Conservation (phyloP, 306 rosid species). For the Citrullus colocynthis region DNA sequence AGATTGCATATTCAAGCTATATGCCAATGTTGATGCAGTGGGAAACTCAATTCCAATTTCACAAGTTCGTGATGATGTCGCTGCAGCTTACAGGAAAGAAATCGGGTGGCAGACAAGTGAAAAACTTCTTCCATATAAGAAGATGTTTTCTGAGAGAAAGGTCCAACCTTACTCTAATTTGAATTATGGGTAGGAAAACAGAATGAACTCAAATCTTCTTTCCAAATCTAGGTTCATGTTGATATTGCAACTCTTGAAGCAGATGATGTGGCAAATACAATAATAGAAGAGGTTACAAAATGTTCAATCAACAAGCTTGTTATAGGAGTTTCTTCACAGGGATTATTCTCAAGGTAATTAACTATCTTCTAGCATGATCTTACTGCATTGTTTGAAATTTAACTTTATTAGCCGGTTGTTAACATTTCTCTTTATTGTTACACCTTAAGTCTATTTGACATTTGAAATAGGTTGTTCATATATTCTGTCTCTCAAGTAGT, state of each 20-base stretch:
- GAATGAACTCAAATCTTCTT: neutral
- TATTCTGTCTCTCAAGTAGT: no score
- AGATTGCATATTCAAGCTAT: constrained; percentile 7
- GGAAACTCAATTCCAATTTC: constrained; percentile 62
- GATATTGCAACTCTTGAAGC: constrained; percentile 66
- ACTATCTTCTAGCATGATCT: neutral
- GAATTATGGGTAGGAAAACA: constrained; percentile 8
- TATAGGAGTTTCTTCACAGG: constrained; percentile 64
- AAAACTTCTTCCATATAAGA: constrained; percentile 65
- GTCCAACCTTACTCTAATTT: constrained; percentile 27
- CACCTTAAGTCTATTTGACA: constrained; percentile 3
- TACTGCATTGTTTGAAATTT: neutral
- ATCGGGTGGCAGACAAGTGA: constrained; percentile 42
- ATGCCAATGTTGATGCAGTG: constrained; percentile 38
- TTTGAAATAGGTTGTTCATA: neutral
- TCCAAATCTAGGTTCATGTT: constrained; percentile 53
- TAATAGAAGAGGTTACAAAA: constrained; percentile 59
- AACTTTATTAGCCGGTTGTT: neutral
- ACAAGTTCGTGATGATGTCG: constrained; percentile 46
- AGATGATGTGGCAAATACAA: constrained; percentile 54
- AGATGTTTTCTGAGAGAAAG: constrained; percentile 61
- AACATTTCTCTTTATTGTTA: neutral
- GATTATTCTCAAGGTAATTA: constrained; percentile 61
- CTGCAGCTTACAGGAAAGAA: constrained; percentile 54
- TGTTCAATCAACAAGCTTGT: constrained; percentile 44